Evolutionary conservation across 805 yeast species (phyloP).

Genomic region (Martiniozyma abietophila): DNA sequence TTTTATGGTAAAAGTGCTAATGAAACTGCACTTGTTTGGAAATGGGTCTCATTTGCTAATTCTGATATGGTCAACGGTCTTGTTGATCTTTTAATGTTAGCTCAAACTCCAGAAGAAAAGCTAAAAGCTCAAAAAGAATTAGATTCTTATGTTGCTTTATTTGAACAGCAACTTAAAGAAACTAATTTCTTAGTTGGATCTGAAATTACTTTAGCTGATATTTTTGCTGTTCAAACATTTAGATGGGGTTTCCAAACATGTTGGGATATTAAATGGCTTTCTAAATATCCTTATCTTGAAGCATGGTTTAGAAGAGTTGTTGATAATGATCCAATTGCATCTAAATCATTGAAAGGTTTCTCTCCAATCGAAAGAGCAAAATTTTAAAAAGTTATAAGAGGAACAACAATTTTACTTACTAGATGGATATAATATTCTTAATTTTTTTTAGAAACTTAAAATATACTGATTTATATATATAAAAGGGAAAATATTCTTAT

Average conservation of each 20-base stretch:
- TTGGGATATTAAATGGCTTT: conserved; percentile 39
- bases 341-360: conserved; percentile 14
- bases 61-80: conserved; percentile 44
- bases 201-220: conserved; percentile 5
- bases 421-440: no score
- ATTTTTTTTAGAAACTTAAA: no score
- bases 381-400: no score
- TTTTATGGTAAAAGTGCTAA: conserved; percentile 46
- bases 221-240: conserved; percentile 18
- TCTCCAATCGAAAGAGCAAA: no score
- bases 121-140: not conserved
- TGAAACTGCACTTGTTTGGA: conserved; percentile 55
- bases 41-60: conserved; percentile 71
- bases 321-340: conserved; percentile 14
- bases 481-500: no score
- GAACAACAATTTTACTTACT: no score
- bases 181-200: conserved; percentile 2
- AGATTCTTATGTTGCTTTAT: not conserved
- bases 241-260: conserved; percentile 33
- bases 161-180: conserved; percentile 3
- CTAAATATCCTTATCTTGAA: conserved; percentile 33
- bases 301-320: conserved; percentile 39
- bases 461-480: no score
- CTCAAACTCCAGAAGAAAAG: conserved; percentile 4
- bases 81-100: not conserved